Evolutionary conservation across 208 protist species (phyloP).

Genomic region (Acanthamoeba healyi): DNA sequence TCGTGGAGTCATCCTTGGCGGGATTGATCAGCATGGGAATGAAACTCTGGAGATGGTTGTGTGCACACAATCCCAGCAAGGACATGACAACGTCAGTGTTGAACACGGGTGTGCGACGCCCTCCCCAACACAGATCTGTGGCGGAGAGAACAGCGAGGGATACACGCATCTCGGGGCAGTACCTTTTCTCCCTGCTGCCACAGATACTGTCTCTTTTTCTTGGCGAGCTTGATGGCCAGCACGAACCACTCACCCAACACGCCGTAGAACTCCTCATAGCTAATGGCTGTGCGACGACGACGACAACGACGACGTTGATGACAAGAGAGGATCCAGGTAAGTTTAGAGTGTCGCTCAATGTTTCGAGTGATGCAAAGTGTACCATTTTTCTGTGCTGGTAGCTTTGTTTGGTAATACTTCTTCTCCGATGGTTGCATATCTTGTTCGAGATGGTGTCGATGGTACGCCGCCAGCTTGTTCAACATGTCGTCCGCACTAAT

Average conservation of each 20-base stretch:
- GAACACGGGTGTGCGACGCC: too few relatives aligned
- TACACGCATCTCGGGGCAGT: background rate
- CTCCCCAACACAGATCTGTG: too few relatives aligned
- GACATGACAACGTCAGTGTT: background rate
- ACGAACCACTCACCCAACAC: conserved; percentile 61
- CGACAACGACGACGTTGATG: too few relatives aligned
- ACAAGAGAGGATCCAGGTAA: background rate
- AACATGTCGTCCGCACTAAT: background rate
- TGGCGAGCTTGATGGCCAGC: conserved; percentile 49
- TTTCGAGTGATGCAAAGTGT: background rate
- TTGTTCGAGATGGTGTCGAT: conserved; percentile 1
- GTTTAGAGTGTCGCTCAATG: background rate
- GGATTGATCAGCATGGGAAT: conserved; percentile 52
- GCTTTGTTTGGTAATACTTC: background rate
- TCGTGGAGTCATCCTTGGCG: background rate
- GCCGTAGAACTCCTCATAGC: conserved; percentile 65
- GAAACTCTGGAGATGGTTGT: conserved; percentile 29
- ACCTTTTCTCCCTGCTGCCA: conserved; percentile 59
- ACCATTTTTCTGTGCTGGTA: conserved; percentile 2
- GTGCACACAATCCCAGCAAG: background rate
- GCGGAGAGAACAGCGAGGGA: too few relatives aligned
- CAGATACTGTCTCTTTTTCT: conserved; percentile 71
- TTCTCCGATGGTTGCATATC: background rate
- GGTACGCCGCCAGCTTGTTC: conserved; percentile 11
- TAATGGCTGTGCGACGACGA: background rate